Base-by-base conservation (phyloP, 2,329 filamentous ascomycete species). In the Fusarium tanahbumbuense region DNA sequence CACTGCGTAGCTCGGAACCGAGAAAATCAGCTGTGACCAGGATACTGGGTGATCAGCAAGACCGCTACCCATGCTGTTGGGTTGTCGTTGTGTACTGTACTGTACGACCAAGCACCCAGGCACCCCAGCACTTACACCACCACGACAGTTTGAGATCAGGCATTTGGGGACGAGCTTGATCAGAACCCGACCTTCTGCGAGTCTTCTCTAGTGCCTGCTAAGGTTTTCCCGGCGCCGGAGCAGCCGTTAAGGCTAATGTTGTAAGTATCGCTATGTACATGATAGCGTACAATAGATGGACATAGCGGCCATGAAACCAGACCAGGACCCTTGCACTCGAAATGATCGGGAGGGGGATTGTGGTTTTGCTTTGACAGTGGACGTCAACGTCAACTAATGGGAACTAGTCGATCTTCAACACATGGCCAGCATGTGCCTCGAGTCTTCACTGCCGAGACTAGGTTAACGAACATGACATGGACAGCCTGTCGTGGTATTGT, bases 261-360 rank as follows among this genome's bases (percentile, higher is more conserved):
- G 6, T 18, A 53, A 22, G 64, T 67, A 64, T 56, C 48, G 45
- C 27, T 22, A 60, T 45, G 60, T 54, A 70, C 60, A 56, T 34
- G 28, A 42, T 63, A 57, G 49, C 27, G 57, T 47, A n/a, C 42
- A 37, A 60, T 62, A 37, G 6, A 57, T 30, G 54, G 30, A 32
- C 47, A 58, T 52, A 65, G 67, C 53, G 64, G 56, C 50, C 57
- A 49, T 71, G 63, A 67, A 65, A 70, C 61, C 25, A 56, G 49
- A 16, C 58, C 46, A 34, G 54, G 54, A 32, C 55, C 68, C 63
- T 60, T 53, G 71, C 61, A 58, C 28, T 55, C 57, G 57, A 63
- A 53, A 50, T 60, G 50, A 52, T 60, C 56, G 62, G 65, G 50
- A 45, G 41, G 41, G 30, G 47, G 48, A 27, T 28, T 53, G 18